phyloP scores from a whole-genome alignment of 345 rosid genomes.

The Lumnitzera racemosa region DNA sequence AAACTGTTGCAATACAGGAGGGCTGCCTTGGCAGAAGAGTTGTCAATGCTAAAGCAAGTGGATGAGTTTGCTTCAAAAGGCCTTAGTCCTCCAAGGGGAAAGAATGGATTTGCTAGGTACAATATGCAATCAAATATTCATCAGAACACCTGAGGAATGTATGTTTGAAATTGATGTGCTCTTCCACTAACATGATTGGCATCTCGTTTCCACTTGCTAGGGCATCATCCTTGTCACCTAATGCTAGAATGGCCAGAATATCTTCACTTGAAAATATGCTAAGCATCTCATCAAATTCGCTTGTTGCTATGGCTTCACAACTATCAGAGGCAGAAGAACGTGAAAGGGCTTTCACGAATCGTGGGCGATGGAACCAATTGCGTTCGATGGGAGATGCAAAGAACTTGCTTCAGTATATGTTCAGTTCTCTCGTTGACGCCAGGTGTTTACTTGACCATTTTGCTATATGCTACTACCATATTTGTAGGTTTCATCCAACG shows the following conservation, averaged over 20 bases:
- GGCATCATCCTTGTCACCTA: conserved; percentile 92
- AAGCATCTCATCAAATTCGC: conserved; percentile 83
- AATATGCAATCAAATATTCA: conserved; percentile 3
- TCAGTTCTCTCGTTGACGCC: conserved; percentile 75
- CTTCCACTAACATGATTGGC: not conserved
- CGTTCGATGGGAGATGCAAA: conserved; percentile 99
- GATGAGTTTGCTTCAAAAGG: conserved; percentile 89
- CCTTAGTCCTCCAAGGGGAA: conserved; percentile 84
- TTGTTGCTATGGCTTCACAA: conserved; percentile 98
- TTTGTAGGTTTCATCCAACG: conserved; percentile 1
- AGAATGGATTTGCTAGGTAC: conserved; percentile 93
- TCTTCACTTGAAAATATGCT: conserved; percentile 94
- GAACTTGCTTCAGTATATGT: conserved; percentile 89
- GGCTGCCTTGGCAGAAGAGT: conserved; percentile 91
- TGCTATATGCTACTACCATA: not conserved
- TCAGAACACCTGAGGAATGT: not conserved
- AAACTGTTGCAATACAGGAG: conserved; percentile 37
- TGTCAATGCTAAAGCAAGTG: conserved; percentile 80
- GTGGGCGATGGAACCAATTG: conserved; percentile 98
- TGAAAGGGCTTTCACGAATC: conserved; percentile 77
- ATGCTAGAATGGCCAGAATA: conserved; percentile 83
- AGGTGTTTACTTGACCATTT: conserved; percentile 42
- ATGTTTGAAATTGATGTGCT: not conserved
- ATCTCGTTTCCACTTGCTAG: conserved; percentile 30
- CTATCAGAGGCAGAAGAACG: conserved; percentile 98